phyloP scores from a whole-genome alignment of 2,329 filamentous ascomycete genomes.

The Aspergillaceae sp. region DNA sequence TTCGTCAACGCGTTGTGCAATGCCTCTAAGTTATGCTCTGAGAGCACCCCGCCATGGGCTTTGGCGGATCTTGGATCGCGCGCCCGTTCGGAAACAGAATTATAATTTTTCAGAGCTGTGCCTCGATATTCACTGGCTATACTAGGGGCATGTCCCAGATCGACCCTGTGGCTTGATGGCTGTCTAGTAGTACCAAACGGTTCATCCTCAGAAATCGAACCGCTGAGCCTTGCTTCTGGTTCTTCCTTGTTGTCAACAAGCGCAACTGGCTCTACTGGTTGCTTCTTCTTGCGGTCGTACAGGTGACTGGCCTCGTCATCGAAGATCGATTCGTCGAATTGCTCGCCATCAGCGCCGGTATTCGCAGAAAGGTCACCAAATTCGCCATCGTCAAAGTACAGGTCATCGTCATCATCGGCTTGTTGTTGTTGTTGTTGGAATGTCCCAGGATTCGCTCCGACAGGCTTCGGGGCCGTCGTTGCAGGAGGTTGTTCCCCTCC shows the following conservation, averaged over 20 bases:
- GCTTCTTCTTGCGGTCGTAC: constrained; percentile 29
- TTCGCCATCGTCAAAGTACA: constrained; percentile 42
- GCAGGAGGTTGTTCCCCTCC: not conserved
- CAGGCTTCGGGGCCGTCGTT: not conserved
- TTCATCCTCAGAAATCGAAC: constrained; percentile 8
- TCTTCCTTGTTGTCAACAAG: constrained; percentile 5
- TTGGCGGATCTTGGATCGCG: constrained; percentile 28
- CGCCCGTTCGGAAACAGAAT: constrained; percentile 18
- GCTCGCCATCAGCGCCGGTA: constrained; percentile 19
- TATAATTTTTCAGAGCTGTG: constrained; percentile 12
- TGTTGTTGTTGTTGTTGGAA: constrained; percentile 2
- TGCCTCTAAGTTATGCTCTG: constrained; percentile 53
- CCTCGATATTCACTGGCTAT: constrained; percentile 26
- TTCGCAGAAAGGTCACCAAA: constrained; percentile 33
- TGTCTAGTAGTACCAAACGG: constrained; percentile 1
- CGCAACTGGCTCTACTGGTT: constrained; percentile 1
- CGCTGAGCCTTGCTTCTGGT: constrained; percentile 1
- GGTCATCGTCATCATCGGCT: constrained; percentile 25
- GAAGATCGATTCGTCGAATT: constrained; percentile 42
- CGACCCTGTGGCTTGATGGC: constrained; percentile 5
- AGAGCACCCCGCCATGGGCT: constrained; percentile 32
- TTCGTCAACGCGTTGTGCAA: constrained; percentile 81
- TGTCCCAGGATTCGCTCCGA: not conserved
- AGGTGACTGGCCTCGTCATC: constrained; percentile 40
- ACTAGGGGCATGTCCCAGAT: constrained; percentile 27